These are phyloP conservation scores for Spiraea crenata DNA, from an alignment of 331 rosid species.

Conservation along the genomic window DNA sequence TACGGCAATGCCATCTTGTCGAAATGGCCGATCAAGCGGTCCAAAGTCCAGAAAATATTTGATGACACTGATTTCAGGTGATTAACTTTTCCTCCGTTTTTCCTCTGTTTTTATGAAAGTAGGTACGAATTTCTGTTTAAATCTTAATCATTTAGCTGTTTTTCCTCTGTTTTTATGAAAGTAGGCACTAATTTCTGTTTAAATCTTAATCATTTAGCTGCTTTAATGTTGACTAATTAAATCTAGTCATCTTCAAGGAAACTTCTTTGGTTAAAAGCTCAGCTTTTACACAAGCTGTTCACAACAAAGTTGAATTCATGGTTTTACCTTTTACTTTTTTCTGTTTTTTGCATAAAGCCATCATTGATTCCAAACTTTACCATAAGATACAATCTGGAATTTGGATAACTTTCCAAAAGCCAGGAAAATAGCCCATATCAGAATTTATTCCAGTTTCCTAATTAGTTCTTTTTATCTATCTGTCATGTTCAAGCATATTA, in stretches of 20 bases:
- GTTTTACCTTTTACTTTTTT: not conserved
- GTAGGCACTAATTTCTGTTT: not conserved
- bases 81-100: not conserved
- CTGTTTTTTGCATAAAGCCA: slow-evolving; percentile 22
- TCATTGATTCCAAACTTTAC: slow-evolving; percentile 34
- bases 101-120: not conserved
- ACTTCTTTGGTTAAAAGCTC: slow-evolving; percentile 7
- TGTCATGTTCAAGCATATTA: not conserved
- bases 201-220: not conserved
- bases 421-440: not conserved
- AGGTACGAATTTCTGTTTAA: too few relatives aligned
- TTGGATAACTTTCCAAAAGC: slow-evolving; percentile 6
- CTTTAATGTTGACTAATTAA: slow-evolving; percentile 8
- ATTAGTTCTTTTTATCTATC: not conserved
- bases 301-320: slow-evolving; percentile 23
- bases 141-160: not conserved
- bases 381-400: not conserved
- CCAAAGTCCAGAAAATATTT: slow-evolving; percentile 58
- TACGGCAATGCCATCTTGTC: slow-evolving; percentile 91
- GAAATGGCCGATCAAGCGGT: slow-evolving; percentile 80
- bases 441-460: not conserved
- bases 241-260: slow-evolving; percentile 5
- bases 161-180: not conserved
- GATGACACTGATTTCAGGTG: slow-evolving; percentile 87
- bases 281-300: slow-evolving; percentile 21